Conservation (phyloP, 148 eudicot species). For the Fagopyrum tataricum region DNA sequence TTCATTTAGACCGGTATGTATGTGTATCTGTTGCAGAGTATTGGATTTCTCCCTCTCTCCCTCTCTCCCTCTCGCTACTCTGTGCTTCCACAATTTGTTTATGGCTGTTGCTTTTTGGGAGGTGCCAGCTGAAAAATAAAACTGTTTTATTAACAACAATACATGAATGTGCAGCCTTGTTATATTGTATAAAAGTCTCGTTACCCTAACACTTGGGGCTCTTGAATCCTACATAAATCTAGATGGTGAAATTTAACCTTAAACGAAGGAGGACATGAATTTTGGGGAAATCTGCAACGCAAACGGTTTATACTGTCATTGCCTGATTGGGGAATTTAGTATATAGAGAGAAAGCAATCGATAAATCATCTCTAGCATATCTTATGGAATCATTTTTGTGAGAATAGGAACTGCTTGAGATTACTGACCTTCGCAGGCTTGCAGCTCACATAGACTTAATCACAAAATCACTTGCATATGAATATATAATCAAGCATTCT, state of each 20-base stretch:
- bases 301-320: not conserved
- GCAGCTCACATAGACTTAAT: not conserved
- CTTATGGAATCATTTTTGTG: not conserved
- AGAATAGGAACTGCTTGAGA: not conserved
- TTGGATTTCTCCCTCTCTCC: not conserved
- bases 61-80: not conserved
- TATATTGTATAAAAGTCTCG: not conserved
- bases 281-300: not conserved
- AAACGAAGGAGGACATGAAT: not conserved
- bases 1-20: conserved; percentile 25
- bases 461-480: no score
- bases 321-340: not conserved
- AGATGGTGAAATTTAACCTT: not conserved
- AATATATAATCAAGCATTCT: no score
- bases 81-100: not conserved
- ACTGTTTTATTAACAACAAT: not conserved
- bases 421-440: not conserved
- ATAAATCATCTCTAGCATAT: not conserved
- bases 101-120: not conserved
- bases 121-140: not conserved
- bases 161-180: conserved; percentile 13
- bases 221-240: not conserved
- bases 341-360: not conserved
- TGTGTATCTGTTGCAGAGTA: not conserved
- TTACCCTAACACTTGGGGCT: conserved; percentile 1